Percentiles rank a stretch among this genome's conserved stretches.
These are phyloP conservation scores for Suhomyces sp. DNA, from an alignment of 805 yeast species.

Conservation along the genomic window DNA sequence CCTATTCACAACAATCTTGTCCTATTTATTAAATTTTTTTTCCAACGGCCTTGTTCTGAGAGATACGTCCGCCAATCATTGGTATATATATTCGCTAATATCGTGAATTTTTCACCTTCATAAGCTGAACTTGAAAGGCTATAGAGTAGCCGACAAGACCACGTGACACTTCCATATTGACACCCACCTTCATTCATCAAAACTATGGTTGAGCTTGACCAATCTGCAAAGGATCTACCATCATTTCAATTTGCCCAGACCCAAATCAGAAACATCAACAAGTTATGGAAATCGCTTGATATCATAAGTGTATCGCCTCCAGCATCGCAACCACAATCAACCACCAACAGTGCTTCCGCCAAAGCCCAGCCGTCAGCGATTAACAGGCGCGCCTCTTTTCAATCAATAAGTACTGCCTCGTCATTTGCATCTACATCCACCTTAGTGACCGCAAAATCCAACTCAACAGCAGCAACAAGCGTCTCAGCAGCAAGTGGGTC, in stretches of 20 bases:
- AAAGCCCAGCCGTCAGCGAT: not conserved
- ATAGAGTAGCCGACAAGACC: not conserved
- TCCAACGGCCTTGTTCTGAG: not conserved
- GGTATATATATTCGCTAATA: not conserved
- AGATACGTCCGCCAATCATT: not conserved
- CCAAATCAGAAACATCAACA: conserved; percentile 4
- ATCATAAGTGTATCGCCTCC: conserved; percentile 3
- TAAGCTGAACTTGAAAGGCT: not conserved
- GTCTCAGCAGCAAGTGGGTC: not conserved
- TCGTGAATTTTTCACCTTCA: not conserved
- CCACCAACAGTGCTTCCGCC: not conserved
- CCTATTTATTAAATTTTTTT: not conserved
- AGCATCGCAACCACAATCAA: not conserved
- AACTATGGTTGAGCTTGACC: not conserved
- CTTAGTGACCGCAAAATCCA: not conserved
- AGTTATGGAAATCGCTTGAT: conserved; percentile 7
- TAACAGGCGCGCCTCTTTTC: not conserved
- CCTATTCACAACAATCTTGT: not conserved
- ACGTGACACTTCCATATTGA: not conserved
- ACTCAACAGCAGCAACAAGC: not conserved
- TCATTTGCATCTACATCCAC: not conserved
- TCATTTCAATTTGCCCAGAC: conserved; percentile 3
- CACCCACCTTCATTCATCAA: not conserved
- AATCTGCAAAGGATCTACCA: not conserved
- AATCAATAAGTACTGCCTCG: not conserved